Evolutionary conservation across 2,329 filamentous ascomycete species (phyloP).

Genomic region (Cladosporium oxysporum): DNA sequence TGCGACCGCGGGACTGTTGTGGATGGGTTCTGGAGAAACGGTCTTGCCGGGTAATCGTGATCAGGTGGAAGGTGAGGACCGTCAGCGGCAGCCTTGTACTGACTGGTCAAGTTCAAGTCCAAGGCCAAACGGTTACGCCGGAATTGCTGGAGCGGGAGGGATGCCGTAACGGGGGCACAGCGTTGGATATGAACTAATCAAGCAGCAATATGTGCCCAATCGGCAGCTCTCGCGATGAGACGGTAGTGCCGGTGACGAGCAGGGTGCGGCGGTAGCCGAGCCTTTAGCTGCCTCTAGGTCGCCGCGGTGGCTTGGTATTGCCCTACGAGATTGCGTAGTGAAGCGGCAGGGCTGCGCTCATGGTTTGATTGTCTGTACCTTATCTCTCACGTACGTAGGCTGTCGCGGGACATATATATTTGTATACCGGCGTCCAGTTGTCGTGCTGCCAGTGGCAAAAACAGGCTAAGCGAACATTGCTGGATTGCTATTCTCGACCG

Average conservation of each 20-base stretch:
- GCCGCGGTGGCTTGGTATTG: constrained; percentile 10
- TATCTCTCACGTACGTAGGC: neutral
- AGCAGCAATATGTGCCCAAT: constrained; percentile 6
- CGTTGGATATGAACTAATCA: constrained; percentile 10
- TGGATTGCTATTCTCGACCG: neutral
- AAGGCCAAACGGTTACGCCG: constrained; percentile 14
- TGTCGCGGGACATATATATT: neutral
- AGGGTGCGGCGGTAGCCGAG: neutral
- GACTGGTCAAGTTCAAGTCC: neutral
- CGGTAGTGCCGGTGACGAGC: neutral
- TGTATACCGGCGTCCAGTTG: neutral
- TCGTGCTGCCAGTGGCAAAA: neutral
- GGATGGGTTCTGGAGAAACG: neutral
- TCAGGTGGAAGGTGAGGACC: neutral
- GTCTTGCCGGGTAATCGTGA: neutral
- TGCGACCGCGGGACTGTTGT: neutral
- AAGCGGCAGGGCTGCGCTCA: neutral
- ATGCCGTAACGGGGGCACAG: neutral
- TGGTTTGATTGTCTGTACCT: neutral
- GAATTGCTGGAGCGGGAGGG: constrained; percentile 13
- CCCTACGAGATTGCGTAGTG: constrained; percentile 9
- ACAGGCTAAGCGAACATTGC: neutral
- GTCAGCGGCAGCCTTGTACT: neutral
- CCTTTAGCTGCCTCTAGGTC: constrained; percentile 5
- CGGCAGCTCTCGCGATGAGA: constrained; percentile 8